A percentile compares a stretch with the other conserved stretches of the same genome.
phyloP scores from a whole-genome alignment of 2,329 filamentous ascomycete species.

The Fusarium foetens region DNA sequence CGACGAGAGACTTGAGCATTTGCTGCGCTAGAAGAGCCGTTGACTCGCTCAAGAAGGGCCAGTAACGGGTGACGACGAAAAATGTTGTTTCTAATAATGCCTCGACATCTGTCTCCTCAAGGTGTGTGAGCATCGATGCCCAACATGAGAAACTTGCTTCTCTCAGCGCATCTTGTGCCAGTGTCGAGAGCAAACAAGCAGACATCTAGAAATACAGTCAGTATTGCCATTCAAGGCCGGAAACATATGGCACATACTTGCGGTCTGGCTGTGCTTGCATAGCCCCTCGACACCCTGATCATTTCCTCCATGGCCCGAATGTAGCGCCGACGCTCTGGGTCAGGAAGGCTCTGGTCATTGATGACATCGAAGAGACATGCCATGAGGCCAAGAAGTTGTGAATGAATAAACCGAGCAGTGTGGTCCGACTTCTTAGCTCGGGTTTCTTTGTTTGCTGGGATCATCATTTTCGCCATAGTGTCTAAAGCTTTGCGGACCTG shows the following conservation, averaged over 20 bases:
- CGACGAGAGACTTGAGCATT: constrained; percentile 73
- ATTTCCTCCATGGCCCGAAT: constrained; percentile 89
- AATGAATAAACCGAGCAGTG: constrained; percentile 80
- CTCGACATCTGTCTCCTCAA: constrained; percentile 83
- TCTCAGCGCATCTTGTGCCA: constrained; percentile 79
- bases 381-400: constrained; percentile 87
- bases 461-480: constrained; percentile 56
- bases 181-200: constrained; percentile 88
- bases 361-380: constrained; percentile 82
- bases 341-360: constrained; percentile 71
- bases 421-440: constrained; percentile 64
- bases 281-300: constrained; percentile 77
- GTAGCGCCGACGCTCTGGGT: constrained; percentile 78
- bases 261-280: constrained; percentile 82
- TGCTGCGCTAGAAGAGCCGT: constrained; percentile 69
- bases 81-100: constrained; percentile 88
- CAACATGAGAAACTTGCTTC: constrained; percentile 85
- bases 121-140: constrained; percentile 77
- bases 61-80: constrained; percentile 85
- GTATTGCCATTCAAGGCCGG: not conserved
- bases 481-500: constrained; percentile 61
- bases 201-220: constrained; percentile 71
- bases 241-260: constrained; percentile 67
- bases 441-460: constrained; percentile 53
- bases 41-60: constrained; percentile 71